Evolutionary conservation across 495 filamentous ascomycete genomes (phyloP).

Genomic region (Trichoderma asperelloides): DNA sequence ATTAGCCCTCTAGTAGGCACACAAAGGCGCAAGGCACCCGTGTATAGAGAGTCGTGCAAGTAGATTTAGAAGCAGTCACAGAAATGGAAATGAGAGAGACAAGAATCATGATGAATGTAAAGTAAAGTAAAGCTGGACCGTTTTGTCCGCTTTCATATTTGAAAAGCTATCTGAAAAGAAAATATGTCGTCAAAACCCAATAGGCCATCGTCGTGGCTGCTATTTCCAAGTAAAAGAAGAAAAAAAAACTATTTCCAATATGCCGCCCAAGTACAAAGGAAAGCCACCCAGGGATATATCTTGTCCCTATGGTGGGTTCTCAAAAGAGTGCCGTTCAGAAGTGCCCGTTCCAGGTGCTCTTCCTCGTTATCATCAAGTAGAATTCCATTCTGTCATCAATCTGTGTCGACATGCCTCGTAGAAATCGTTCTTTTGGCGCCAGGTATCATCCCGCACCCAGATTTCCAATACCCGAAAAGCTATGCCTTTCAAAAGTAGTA

Average conservation of each 20-base stretch:
- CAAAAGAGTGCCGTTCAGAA: neutral
- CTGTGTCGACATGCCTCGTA: conserved; percentile 7
- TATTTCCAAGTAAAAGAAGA: neutral
- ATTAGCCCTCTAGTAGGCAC: neutral
- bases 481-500: conserved; percentile 9
- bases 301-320: conserved; percentile 4
- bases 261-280: conserved; percentile 7
- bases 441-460: neutral
- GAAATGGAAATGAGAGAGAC: neutral
- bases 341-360: conserved; percentile 3
- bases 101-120: neutral
- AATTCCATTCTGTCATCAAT: conserved; percentile 2
- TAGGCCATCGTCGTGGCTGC: neutral
- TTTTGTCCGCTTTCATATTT: neutral
- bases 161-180: conserved; percentile 2
- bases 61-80: neutral
- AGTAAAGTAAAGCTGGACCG: neutral
- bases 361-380: neutral
- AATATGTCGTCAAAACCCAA: conserved; percentile 3
- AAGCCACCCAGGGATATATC: conserved; percentile 1
- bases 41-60: too few relatives aligned
- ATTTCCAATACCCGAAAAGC: conserved; percentile 6
- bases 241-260: neutral
- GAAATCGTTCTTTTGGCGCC: neutral
- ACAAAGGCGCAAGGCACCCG: neutral